Conservation (phyloP, 2,329 filamentous ascomycete species). For the Akanthomyces uredinophilus region DNA sequence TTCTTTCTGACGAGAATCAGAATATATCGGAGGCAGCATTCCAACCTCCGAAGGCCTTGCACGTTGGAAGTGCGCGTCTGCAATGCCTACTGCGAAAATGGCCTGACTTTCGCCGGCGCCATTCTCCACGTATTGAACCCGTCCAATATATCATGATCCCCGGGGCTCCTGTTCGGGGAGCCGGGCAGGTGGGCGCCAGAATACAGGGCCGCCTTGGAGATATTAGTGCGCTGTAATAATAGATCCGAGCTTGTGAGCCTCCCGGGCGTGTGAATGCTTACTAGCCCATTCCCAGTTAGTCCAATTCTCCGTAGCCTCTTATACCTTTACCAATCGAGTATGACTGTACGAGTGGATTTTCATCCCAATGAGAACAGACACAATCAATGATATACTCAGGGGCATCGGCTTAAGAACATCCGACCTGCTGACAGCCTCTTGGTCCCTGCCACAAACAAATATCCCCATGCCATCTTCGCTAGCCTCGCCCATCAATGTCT, state of each 20-base stretch:
- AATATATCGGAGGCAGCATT: not conserved
- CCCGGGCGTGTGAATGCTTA: not conserved
- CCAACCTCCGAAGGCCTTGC: not conserved
- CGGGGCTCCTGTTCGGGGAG: not conserved
- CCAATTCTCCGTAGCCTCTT: not conserved
- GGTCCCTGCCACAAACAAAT: no score
- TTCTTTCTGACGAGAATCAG: not conserved
- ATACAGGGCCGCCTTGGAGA: not conserved
- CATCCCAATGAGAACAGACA: not conserved
- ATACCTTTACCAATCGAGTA: slow-evolving; percentile 2
- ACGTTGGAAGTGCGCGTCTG: not conserved
- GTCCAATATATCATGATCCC: not conserved
- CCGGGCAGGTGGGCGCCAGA: not conserved
- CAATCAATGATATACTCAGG: not conserved
- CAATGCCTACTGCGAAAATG: slow-evolving; percentile 1
- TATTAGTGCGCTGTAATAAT: no score
- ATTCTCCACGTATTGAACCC: not conserved
- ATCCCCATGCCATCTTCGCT: not conserved
- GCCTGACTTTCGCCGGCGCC: slow-evolving; percentile 3
- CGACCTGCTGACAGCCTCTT: no score
- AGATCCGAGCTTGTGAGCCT: not conserved
- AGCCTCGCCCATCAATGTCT: not conserved
- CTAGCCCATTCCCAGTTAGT: not conserved
- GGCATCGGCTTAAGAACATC: not conserved
- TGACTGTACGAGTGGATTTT: slow-evolving; percentile 9